These are phyloP conservation scores for Chenopodium quinoa DNA, from an alignment of 148 eudicot species.

Conservation along the genomic window DNA sequence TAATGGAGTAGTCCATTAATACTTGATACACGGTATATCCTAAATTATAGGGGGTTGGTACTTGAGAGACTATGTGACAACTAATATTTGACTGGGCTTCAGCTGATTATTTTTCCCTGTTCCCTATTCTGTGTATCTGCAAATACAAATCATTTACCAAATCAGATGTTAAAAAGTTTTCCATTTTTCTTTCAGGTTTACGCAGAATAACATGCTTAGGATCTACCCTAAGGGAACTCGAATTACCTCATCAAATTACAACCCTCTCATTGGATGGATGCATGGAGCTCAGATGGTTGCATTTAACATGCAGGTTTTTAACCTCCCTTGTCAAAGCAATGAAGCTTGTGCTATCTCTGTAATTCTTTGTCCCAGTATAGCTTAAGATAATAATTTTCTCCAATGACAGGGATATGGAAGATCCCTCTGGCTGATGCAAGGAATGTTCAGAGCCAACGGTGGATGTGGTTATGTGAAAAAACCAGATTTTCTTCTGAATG, in stretches of 20 bases:
- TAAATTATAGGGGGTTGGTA: not conserved
- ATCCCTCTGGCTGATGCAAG: slow-evolving; percentile 83
- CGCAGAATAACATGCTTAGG: slow-evolving; percentile 71
- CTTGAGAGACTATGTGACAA: not conserved
- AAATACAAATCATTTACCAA: not conserved
- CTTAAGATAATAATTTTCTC: slow-evolving; percentile 10
- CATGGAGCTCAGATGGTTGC: slow-evolving; percentile 98
- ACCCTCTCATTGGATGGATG: slow-evolving; percentile 77
- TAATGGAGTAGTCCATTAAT: not conserved
- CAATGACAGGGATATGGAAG: slow-evolving; percentile 65
- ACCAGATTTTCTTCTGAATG: slow-evolving; percentile 54
- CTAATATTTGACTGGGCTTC: not conserved
- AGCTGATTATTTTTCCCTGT: not conserved
- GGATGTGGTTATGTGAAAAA: slow-evolving; percentile 86
- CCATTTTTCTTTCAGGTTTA: slow-evolving; percentile 49
- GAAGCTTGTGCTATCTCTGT: not conserved
- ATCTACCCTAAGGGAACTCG: slow-evolving; percentile 84
- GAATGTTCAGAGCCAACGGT: slow-evolving; percentile 82
- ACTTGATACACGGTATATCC: not conserved
- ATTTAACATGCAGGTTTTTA: slow-evolving; percentile 77
- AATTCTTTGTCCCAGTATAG: not conserved
- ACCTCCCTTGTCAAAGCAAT: not conserved
- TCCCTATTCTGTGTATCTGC: not conserved
- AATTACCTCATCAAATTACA: slow-evolving; percentile 74
- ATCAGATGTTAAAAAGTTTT: not conserved